These are phyloP conservation scores for Xylaria castorea DNA, from an alignment of 495 filamentous ascomycete genomes.

Conservation along the genomic window DNA sequence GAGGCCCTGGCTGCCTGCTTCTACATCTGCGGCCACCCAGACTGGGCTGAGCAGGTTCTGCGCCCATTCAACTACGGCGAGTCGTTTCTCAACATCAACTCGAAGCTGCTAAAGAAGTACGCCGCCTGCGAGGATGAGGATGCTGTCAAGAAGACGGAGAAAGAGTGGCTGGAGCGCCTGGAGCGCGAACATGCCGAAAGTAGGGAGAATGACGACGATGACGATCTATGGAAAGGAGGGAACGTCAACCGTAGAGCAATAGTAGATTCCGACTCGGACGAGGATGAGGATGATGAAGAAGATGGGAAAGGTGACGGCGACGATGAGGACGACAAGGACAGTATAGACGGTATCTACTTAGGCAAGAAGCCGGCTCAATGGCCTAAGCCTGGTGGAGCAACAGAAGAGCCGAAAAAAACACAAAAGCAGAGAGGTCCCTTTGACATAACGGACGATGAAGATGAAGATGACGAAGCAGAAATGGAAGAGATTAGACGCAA, in stretches of 20 bases:
- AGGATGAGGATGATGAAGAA: conserved; percentile 56
- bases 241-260: conserved; percentile 75
- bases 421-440: conserved; percentile 66
- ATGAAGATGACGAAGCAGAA: conserved; percentile 82
- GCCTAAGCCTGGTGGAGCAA: conserved; percentile 39
- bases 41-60: conserved; percentile 86
- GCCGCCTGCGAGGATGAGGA: conserved; percentile 82
- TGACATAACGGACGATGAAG: conserved; percentile 74
- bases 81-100: conserved; percentile 88
- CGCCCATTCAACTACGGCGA: conserved; percentile 86
- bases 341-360: conserved; percentile 62
- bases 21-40: conserved; percentile 86
- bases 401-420: conserved; percentile 51
- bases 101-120: conserved; percentile 80
- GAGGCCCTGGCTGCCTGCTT: conserved; percentile 94
- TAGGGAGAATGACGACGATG: conserved; percentile 66
- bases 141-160: conserved; percentile 84
- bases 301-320: conserved; percentile 39
- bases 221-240: conserved; percentile 82
- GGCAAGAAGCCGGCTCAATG: conserved; percentile 57
- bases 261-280: conserved; percentile 62
- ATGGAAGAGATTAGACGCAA: conserved; percentile 90
- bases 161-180: conserved; percentile 85
- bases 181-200: conserved; percentile 88
- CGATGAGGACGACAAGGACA: conserved; percentile 36